Base-by-base conservation (phyloP, 257 asterid species). In the Galeopsis tetrahit region DNA sequence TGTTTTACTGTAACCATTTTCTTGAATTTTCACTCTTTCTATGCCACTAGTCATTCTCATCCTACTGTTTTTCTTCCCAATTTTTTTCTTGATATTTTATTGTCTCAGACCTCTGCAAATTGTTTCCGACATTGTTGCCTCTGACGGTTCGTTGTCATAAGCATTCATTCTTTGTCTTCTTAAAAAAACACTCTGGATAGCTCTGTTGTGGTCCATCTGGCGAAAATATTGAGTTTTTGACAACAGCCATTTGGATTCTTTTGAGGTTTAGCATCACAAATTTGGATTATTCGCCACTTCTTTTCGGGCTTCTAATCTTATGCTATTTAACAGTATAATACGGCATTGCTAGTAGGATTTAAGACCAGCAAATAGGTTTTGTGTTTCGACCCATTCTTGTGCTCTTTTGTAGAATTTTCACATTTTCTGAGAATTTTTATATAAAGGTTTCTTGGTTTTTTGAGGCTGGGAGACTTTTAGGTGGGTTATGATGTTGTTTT, bases 101-200 rank as follows among this genome's bases (percentile, higher is more conserved):
- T 46, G 28, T 40, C 70, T 44, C 36, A 44, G 48, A 60, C 43
- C 13, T 40, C 59, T 70, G 66, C 68, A 63, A 60, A 11, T 74
- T 81, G 74, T 66, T 72, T 68, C 68, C 69, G 58, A 48, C 78
- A 63, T 56, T 70, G 78, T 73, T 74, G 72, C 80, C 71, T 68
- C 84, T 79, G 84, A 75, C 80, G 70, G 66, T 72, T 81, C 81
- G 51, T 39, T 68, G 83, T 75, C 82, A 73, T 82, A 68, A 40
- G 63, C 76, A 3, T 66, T 72, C 52, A 75, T 40, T 70, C 63
- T 74, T 71, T 63, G 78, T 73, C 77, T 80, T 42, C 15, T 57
- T 46, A 2, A 39, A 21, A 32, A 1, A 43, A 1, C 4, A 7
- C 36, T 69, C 70, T 77, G 67, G 84, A 34, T 48, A 73, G 59